Conservation (phyloP, 768 basidiomycete species). For the Pleurotus eryngii region DNA sequence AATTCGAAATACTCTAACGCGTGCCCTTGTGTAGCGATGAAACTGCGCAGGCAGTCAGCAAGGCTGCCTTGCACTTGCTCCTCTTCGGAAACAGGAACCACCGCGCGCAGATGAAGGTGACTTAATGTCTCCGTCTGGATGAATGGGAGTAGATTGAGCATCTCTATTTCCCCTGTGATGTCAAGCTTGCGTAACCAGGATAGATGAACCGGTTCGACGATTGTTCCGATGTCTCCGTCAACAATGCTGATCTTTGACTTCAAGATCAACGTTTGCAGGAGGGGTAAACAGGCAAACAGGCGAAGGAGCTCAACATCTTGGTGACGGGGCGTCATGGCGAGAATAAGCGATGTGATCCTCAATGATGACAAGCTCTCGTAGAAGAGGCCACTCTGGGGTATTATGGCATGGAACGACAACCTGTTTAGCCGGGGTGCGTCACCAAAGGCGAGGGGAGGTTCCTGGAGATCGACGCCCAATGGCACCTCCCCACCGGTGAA, state of each 20-base stretch:
- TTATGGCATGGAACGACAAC: constrained; percentile 31
- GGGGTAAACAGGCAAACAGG: neutral
- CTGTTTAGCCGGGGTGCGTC: constrained; percentile 31
- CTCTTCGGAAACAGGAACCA: neutral
- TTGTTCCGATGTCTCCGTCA: neutral
- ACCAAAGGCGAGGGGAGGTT: constrained; percentile 26
- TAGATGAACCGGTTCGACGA: neutral
- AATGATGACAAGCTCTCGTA: constrained; percentile 19
- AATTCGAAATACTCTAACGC: constrained; percentile 28
- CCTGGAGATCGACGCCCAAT: neutral
- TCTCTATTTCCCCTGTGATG: neutral
- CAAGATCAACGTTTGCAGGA: neutral
- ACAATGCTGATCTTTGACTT: neutral
- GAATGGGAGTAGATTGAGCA: neutral
- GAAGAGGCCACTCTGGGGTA: constrained; percentile 27
- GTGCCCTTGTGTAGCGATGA: constrained; percentile 20
- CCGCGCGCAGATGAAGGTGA: neutral
- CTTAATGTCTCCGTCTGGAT: neutral
- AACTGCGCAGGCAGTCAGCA: constrained; percentile 4
- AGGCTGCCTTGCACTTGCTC: neutral
- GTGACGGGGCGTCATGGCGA: constrained; percentile 24
- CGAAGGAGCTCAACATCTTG: neutral
- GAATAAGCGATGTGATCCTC: constrained; percentile 29
- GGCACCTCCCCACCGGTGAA: constrained; percentile 1
- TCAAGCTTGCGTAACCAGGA: neutral